Base-by-base conservation (phyloP, 225 moss, liverwort and hornwort genomes). In the Rhytidiadelphus loreus region DNA sequence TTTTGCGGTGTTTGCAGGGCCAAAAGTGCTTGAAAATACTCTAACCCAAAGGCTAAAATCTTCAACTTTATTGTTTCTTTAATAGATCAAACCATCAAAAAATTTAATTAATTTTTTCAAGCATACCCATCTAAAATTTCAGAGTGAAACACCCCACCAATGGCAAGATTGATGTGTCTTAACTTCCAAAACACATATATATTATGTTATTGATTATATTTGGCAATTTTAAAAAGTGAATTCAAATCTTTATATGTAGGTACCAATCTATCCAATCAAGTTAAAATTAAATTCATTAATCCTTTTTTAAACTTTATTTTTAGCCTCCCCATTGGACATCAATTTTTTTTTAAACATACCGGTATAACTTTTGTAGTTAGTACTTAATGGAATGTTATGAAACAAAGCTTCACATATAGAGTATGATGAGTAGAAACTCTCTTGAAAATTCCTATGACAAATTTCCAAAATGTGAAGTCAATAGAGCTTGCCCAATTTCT, bases 371-470 rank as follows among this genome's bases (percentile, higher is more conserved):
- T n/a, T 9, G 11, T 16, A 26, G 4, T n/a, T 16, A 26, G 4
- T n/a, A 78, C 3, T n/a, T 78, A 56, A n/a, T 7, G 11, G 16
- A 77, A 9, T 24, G 76, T 35, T 2, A 1, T 6, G 30, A 74
- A 74, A 2, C 11, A 7, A 78, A 56, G 37, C 25, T 56, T 16
- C 3, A 25, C 16, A 16, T 16, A n/a, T 56, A 55, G n/a, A 56
- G 13, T 35, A 35, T 14, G 8, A 70, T 41, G 24, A 22, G 7
- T 52, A 52, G 0, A 5, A 76, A n/a, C 56, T n/a, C 0, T 78
- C 0, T 0, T 56, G 3, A 37, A 77, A 74, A 50, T 74, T 0
- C 4, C 4, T 0, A 0, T 46, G 2, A 19, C 48, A 29, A 6
- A 18, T 0, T 8, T 30, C 1, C 30, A 16, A 71, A 71, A 1